Evolutionary conservation across 306 rosid genomes (phyloP), one percentile per base, ranked within the genome.

Genomic region (Cucurbita maxima): DNA sequence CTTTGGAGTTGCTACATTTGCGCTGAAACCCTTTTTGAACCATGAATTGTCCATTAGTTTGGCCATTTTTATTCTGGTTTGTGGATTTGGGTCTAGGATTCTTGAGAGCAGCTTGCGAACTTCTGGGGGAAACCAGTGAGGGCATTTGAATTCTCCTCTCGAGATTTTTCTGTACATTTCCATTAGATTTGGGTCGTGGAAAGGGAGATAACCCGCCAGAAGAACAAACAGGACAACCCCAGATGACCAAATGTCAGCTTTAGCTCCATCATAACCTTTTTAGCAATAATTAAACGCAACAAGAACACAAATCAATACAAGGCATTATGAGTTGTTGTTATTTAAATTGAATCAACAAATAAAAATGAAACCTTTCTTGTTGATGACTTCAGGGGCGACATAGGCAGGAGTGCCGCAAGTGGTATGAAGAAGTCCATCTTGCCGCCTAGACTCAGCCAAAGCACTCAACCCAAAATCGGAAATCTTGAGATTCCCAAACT

Each of bases 171-270:
- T 82, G 41, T 87, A 89, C 91, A 91, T 68, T 66, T 79, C 80
- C 76, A 87, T 76, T 10, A 89, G 71, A 74, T 87, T 86, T 40
- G 40, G 51, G 19, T 87, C 86, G 13, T 76, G 81, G 78, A 91
- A 91, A 18, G 97, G 97, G 71, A 87, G 87, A 80, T 41, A 85
- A 3, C 94, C 96, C 4, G 91, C 90, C 59, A 89, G 68, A 3
- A 92, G 88, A 79, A 87, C 89, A 74, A 62, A 91, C 10, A 91
- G 85, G 41, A 89, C 78, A 5, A 91, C 93, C 11, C 97, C 93
- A 74, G 93, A 89, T 0, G 93, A 91, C 96, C 97, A 89, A 19
- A 77, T 89, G 59, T 89, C 97, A 1, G 90, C 87, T 58, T 79
- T 86, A 11, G 90, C 88, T 5, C 96, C 96, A 59, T 85, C 91